Evolutionary conservation across 176 grass and related monocot genomes (phyloP).

Genomic region (Alloteropsis semialata): DNA sequence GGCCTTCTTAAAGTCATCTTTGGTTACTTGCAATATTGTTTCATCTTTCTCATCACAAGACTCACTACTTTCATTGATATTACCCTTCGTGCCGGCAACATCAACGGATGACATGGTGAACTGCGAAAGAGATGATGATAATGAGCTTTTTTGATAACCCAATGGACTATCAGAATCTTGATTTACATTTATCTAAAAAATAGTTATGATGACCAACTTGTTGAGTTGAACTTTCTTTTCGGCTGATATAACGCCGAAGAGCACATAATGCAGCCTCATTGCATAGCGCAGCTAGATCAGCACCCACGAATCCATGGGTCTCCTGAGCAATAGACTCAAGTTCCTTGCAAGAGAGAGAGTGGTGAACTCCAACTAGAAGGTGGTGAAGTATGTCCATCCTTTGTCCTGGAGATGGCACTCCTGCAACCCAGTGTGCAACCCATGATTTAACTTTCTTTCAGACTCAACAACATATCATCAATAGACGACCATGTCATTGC

Average conservation of each 20-base stretch:
- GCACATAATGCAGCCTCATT: constrained; percentile 75
- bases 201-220: constrained; percentile 8
- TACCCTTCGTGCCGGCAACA: constrained; percentile 7
- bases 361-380: constrained; percentile 54
- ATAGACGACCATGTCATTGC: background rate
- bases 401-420: constrained; percentile 81
- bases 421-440: constrained; percentile 42
- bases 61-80: constrained; percentile 5
- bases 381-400: constrained; percentile 75
- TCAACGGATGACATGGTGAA: constrained; percentile 44
- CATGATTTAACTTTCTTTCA: background rate
- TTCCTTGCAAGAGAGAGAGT: constrained; percentile 55
- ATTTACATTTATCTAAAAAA: background rate
- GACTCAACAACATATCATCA: constrained; percentile 6
- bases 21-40: constrained; percentile 38
- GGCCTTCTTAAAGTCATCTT: constrained; percentile 76
- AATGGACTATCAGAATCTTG: constrained; percentile 21
- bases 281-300: constrained; percentile 91
- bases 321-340: constrained; percentile 50
- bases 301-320: constrained; percentile 95
- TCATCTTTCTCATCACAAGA: constrained; percentile 24
- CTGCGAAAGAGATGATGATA: constrained; percentile 64
- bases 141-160: constrained; percentile 32
- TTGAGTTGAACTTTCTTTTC: constrained; percentile 30
- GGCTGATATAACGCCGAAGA: constrained; percentile 59